Evolutionary conservation across 2,329 filamentous ascomycete species (phyloP).

Genomic region (Colletotrichum chlorophyti): DNA sequence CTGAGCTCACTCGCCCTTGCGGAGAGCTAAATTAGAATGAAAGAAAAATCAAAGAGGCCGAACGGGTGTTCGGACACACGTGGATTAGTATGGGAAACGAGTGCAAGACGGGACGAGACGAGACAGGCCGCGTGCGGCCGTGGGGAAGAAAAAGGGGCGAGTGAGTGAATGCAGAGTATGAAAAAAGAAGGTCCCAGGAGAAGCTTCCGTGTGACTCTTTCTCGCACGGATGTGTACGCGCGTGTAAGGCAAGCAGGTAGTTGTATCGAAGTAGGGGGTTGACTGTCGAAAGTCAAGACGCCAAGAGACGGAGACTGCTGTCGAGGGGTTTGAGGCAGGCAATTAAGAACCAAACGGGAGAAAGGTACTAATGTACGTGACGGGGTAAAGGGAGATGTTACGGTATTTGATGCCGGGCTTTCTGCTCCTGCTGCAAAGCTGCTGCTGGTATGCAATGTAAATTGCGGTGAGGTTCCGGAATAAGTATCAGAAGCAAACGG

Average conservation of each 20-base stretch:
- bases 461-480: too few species aligned
- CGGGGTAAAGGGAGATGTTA: slow-evolving; percentile 1
- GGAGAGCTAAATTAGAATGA: neutral
- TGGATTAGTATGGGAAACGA: slow-evolving; percentile 12
- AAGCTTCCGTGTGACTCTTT: neutral
- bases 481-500: too few species aligned
- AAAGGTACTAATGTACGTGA: slow-evolving; percentile 5
- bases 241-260: neutral
- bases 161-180: too few species aligned
- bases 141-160: slow-evolving; percentile 1
- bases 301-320: slow-evolving; percentile 23
- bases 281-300: slow-evolving; percentile 10
- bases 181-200: too few species aligned
- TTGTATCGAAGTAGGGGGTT: neutral
- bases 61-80: slow-evolving; percentile 2
- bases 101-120: slow-evolving; percentile 16
- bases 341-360: neutral
- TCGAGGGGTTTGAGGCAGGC: slow-evolving; percentile 14
- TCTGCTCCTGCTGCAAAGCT: too few species aligned
- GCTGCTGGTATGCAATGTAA: too few species aligned
- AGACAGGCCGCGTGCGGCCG: neutral
- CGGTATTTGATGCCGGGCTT: neutral
- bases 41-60: neutral
- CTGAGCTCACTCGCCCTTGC: slow-evolving; percentile 20
- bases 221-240: slow-evolving; percentile 10